Conservation (phyloP, 116 monocot species). For the Phalaenopsis hybrid region DNA sequence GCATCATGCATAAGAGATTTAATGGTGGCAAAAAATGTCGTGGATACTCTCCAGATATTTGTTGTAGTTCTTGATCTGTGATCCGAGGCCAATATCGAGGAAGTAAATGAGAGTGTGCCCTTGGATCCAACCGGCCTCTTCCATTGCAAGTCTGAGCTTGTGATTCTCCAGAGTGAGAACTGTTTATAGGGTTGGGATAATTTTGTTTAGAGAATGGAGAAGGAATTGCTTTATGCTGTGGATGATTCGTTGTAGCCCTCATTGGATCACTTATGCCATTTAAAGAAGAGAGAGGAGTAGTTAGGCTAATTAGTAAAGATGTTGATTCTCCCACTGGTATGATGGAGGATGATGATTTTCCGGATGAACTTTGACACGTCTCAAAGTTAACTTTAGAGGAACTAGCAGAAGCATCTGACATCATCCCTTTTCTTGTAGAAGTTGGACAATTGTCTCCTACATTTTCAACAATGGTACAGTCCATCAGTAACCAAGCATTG, state of each 20-base stretch:
- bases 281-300: slow-evolving; percentile 33
- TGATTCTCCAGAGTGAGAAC: slow-evolving; percentile 22
- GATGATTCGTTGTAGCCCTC: slow-evolving; percentile 33
- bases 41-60: slow-evolving; percentile 59
- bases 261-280: slow-evolving; percentile 40
- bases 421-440: slow-evolving; percentile 34
- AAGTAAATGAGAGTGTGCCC: slow-evolving; percentile 41
- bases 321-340: slow-evolving; percentile 41
- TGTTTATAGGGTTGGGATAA: slow-evolving; percentile 26
- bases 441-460: slow-evolving; percentile 43
- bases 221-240: slow-evolving; percentile 28
- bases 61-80: slow-evolving; percentile 53
- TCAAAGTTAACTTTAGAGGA: slow-evolving; percentile 39
- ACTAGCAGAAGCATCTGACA: slow-evolving; percentile 29
- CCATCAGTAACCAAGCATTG: background rate
- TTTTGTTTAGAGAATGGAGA: slow-evolving; percentile 40
- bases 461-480: slow-evolving; percentile 22
- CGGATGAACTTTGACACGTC: slow-evolving; percentile 26
- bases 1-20: background rate
- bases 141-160: slow-evolving; percentile 40
- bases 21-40: background rate
- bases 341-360: slow-evolving; percentile 18
- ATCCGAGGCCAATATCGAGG: slow-evolving; percentile 66
- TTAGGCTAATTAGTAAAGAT: slow-evolving; percentile 33
- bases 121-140: slow-evolving; percentile 33